These are phyloP conservation scores for Pueraria montana DNA, from an alignment of 306 rosid genomes.

Conservation along the genomic window DNA sequence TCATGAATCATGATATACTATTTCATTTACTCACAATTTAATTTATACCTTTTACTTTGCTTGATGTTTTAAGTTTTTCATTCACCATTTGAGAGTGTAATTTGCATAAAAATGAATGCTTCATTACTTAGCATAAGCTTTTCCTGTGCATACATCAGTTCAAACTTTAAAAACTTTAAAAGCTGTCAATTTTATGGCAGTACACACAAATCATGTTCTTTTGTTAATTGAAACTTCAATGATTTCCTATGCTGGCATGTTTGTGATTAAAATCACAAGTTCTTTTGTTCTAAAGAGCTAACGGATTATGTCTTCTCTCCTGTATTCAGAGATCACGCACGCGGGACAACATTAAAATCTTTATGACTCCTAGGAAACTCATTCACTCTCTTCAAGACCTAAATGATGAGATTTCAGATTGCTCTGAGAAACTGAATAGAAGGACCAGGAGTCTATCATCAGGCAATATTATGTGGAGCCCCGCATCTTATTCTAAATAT, in stretches of 20 bases:
- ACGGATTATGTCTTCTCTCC: constrained; percentile 27
- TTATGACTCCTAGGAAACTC: constrained; percentile 77
- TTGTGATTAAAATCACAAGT: constrained; percentile 16
- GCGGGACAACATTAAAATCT: constrained; percentile 57
- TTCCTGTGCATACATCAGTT: constrained; percentile 4
- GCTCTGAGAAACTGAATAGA: constrained; percentile 54
- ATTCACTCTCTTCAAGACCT: constrained; percentile 82
- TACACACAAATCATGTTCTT: background rate
- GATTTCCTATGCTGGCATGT: constrained; percentile 15
- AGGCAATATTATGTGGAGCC: constrained; percentile 65
- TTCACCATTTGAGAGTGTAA: background rate
- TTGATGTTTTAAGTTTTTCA: background rate
- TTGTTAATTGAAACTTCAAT: constrained; percentile 34
- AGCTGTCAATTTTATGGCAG: constrained; percentile 22
- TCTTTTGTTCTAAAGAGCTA: constrained; percentile 25
- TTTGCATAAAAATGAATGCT: constrained; percentile 17
- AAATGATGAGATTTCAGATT: constrained; percentile 54
- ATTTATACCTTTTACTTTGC: background rate
- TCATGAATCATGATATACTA: background rate
- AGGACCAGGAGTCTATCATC: constrained; percentile 67
- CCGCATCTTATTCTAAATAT: constrained; percentile 53
- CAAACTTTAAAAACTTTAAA: background rate
- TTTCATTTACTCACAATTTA: background rate
- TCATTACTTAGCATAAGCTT: background rate
- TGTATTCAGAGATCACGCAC: constrained; percentile 66